phyloP scores from a whole-genome alignment of 176 grass and related monocot genomes.

The Zizania latifolia region DNA sequence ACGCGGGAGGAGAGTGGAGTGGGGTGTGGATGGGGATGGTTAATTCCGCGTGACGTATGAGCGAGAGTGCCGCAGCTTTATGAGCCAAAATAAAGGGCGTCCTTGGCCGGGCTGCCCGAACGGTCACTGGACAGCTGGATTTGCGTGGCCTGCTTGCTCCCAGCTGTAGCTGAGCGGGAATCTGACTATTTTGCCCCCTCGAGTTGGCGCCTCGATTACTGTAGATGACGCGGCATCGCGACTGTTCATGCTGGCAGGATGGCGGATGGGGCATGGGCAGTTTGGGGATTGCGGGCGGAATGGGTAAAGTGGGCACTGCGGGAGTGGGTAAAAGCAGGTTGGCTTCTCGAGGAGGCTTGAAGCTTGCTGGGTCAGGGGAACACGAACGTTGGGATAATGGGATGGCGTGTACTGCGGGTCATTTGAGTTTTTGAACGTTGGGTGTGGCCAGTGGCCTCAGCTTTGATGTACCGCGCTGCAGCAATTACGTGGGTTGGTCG shows the following conservation, averaged over 20 bases:
- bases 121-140: conserved; percentile 72
- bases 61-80: conserved; percentile 12
- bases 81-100: conserved; percentile 35
- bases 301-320: conserved; percentile 32
- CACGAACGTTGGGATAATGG: conserved; percentile 67
- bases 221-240: too few relatives aligned
- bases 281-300: not conserved
- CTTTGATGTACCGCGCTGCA: not conserved
- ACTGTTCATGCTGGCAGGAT: too few relatives aligned
- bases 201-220: not conserved
- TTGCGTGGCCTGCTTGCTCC: conserved; percentile 34
- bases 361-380: not conserved
- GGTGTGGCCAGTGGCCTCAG: not conserved
- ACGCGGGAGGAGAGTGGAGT: not conserved
- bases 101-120: conserved; percentile 48
- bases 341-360: conserved; percentile 50
- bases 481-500: not conserved
- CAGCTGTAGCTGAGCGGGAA: conserved; percentile 36
- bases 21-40: not conserved
- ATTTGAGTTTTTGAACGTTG: conserved; percentile 8
- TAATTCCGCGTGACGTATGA: conserved; percentile 43
- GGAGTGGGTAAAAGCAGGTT: conserved; percentile 46
- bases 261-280: conserved; percentile 21
- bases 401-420: not conserved
- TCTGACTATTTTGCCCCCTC: conserved; percentile 28